Evolutionary conservation across 805 yeast species (phyloP).

Genomic region (Lachancea meyersii): DNA sequence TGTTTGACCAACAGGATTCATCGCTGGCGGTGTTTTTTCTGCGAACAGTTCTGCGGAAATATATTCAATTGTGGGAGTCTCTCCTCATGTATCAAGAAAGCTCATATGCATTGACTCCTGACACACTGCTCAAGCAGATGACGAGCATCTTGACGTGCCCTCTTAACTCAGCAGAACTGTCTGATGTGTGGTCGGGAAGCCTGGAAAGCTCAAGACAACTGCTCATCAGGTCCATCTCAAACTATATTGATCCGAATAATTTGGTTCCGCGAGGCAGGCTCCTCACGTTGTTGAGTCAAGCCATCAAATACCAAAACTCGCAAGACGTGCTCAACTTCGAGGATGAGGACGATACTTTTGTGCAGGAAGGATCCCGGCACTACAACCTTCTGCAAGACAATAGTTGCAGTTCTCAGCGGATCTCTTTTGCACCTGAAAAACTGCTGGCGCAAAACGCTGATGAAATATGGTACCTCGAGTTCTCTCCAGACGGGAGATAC

Average conservation of each 20-base stretch:
- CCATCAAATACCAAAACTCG: constrained; percentile 42
- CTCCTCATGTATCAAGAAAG: constrained; percentile 14
- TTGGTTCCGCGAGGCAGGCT: constrained; percentile 50
- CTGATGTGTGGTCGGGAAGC: constrained; percentile 32
- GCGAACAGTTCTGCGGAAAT: constrained; percentile 22
- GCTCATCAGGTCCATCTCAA: constrained; percentile 39
- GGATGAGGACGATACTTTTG: constrained; percentile 10
- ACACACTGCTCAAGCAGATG: constrained; percentile 25
- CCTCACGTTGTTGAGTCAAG: constrained; percentile 45
- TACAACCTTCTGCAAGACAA: constrained; percentile 21
- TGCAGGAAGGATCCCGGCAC: constrained; percentile 13
- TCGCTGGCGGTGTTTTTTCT: constrained; percentile 21
- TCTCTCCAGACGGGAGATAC: constrained; percentile 69
- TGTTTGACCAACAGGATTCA: constrained; percentile 18
- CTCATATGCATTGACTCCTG: constrained; percentile 19
- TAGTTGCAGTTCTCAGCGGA: constrained; percentile 17
- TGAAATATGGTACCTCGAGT: constrained; percentile 81
- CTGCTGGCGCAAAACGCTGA: constrained; percentile 44
- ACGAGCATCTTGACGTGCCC: constrained; percentile 31
- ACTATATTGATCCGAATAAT: constrained; percentile 45
- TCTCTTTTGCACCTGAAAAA: constrained; percentile 17
- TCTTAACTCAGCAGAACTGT: constrained; percentile 16
- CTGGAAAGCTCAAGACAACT: constrained; percentile 34
- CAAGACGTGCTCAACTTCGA: constrained; percentile 33
- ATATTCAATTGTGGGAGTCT: constrained; percentile 27